Percentiles rank a stretch among this genome's conserved stretches.
phyloP scores from a whole-genome alignment of 257 asterid genomes.

The Jacaranda mimosifolia region DNA sequence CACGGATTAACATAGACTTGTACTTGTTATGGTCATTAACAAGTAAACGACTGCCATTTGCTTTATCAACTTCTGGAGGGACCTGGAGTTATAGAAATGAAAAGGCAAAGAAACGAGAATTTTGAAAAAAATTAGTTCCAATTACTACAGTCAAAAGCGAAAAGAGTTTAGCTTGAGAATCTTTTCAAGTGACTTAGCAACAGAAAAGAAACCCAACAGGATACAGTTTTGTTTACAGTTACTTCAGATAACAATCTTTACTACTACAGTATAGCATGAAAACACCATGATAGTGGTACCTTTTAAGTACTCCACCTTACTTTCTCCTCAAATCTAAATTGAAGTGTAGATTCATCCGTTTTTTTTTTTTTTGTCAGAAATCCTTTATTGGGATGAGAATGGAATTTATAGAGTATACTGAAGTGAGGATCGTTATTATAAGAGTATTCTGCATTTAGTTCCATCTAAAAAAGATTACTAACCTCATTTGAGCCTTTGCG shows the following conservation, averaged over 20 bases:
- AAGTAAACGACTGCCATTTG: slow-evolving; percentile 69
- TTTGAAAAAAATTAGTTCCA: not conserved
- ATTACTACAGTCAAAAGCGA: slow-evolving; percentile 7
- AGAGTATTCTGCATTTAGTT: slow-evolving; percentile 8
- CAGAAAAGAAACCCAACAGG: not conserved
- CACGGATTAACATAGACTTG: slow-evolving; percentile 89
- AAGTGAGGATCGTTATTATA: slow-evolving; percentile 5
- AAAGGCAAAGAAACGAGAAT: slow-evolving; percentile 32
- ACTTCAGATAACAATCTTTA: slow-evolving; percentile 9
- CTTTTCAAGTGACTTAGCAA: not conserved
- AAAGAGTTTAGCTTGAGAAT: not conserved
- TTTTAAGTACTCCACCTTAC: not conserved
- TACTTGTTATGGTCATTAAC: slow-evolving; percentile 84
- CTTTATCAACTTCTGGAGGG: slow-evolving; percentile 65
- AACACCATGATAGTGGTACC: not conserved
- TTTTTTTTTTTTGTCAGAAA: not conserved
- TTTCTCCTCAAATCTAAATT: slow-evolving; percentile 25
- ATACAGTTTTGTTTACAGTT: not conserved
- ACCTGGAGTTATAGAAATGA: slow-evolving; percentile 54
- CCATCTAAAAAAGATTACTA: slow-evolving; percentile 29
- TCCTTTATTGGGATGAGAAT: not conserved
- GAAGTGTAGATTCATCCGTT: not conserved
- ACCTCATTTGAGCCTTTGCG: slow-evolving; percentile 98
- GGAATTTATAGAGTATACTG: slow-evolving; percentile 1
- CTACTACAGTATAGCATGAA: slow-evolving; percentile 12